These are phyloP conservation scores for Helicocarpus griseus DNA, from an alignment of 2,329 filamentous ascomycete species.

Conservation along the genomic window DNA sequence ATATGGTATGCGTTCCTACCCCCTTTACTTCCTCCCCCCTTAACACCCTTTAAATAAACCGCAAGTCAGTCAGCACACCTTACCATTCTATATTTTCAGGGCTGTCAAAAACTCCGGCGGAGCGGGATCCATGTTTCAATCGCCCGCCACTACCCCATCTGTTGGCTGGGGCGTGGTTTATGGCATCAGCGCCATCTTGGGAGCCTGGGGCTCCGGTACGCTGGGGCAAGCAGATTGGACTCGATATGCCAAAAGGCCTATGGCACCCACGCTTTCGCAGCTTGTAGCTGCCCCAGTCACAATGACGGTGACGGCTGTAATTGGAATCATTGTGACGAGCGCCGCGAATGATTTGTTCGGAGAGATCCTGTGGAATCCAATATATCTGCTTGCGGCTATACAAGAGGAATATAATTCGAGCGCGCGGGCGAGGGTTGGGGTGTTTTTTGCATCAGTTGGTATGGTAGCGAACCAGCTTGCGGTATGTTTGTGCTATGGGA, in stretches of 20 bases:
- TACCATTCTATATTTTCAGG: conserved; percentile 5
- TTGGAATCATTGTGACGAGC: conserved; percentile 30
- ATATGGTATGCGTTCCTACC: conserved; percentile 10
- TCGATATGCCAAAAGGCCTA: conserved; percentile 18
- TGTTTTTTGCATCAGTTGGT: conserved; percentile 29
- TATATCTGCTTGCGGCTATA: conserved; percentile 27
- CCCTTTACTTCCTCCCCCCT: neutral
- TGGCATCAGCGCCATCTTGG: conserved; percentile 18
- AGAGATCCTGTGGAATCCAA: conserved; percentile 32
- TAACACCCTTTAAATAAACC: neutral
- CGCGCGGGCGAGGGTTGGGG: conserved; percentile 23
- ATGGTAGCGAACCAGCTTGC: conserved; percentile 27
- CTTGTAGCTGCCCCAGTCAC: conserved; percentile 25
- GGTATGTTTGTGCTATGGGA: conserved; percentile 16
- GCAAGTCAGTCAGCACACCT: too few relatives aligned
- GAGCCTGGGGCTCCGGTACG: conserved; percentile 18
- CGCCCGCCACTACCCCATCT: conserved; percentile 10
- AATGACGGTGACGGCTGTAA: conserved; percentile 27
- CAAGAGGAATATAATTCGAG: conserved; percentile 23
- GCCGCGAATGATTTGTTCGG: conserved; percentile 21
- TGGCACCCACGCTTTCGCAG: conserved; percentile 18
- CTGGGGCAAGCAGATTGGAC: conserved; percentile 20
- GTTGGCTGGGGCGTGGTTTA: conserved; percentile 18
- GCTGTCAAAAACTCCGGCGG: conserved; percentile 13
- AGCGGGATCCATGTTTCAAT: conserved; percentile 14